phyloP scores from a whole-genome alignment of 2,329 filamentous ascomycete genomes.

The Mollisia scopiformis region DNA sequence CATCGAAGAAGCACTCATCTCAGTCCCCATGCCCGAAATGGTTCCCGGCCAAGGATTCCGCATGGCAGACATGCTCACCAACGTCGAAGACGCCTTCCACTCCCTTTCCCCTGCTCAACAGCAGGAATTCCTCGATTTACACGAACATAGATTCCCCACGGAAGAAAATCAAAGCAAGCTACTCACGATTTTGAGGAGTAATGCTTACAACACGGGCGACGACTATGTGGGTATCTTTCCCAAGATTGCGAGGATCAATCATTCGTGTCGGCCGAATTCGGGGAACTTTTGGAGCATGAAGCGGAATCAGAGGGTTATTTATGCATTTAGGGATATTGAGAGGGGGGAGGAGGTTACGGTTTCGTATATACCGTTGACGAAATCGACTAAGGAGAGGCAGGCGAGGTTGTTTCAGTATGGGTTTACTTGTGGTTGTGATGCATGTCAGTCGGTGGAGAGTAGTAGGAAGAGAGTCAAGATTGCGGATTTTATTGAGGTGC shows the following conservation, averaged over 20 bases:
- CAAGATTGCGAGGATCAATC: constrained; percentile 41
- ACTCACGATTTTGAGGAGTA: constrained; percentile 27
- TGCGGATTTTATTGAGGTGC: constrained; percentile 35
- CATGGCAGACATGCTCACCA: constrained; percentile 37
- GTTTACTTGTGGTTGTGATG: constrained; percentile 42
- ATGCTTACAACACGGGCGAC: constrained; percentile 31
- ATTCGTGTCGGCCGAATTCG: constrained; percentile 42
- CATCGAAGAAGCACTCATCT: constrained; percentile 42
- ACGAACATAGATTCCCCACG: constrained; percentile 21
- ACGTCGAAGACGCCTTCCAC: constrained; percentile 32
- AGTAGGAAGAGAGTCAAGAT: constrained; percentile 26
- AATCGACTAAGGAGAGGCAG: constrained; percentile 30
- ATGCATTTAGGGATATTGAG: constrained; percentile 39
- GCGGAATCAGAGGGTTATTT: constrained; percentile 35
- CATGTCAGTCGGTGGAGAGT: constrained; percentile 38
- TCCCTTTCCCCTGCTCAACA: constrained; percentile 13
- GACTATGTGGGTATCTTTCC: constrained; percentile 40
- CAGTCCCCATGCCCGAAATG: constrained; percentile 31
- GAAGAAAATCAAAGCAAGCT: constrained; percentile 32
- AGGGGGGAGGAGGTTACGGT: constrained; percentile 43
- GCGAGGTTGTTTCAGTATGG: constrained; percentile 35
- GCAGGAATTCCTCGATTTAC: constrained; percentile 18
- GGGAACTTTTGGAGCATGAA: constrained; percentile 41
- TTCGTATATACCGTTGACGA: constrained; percentile 35
- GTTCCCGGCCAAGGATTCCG: constrained; percentile 37